Evolutionary conservation across 169 alveolate species (phyloP), one percentile per base, ranked within the genome.

Genomic region (Plasmodium blacklocki): DNA sequence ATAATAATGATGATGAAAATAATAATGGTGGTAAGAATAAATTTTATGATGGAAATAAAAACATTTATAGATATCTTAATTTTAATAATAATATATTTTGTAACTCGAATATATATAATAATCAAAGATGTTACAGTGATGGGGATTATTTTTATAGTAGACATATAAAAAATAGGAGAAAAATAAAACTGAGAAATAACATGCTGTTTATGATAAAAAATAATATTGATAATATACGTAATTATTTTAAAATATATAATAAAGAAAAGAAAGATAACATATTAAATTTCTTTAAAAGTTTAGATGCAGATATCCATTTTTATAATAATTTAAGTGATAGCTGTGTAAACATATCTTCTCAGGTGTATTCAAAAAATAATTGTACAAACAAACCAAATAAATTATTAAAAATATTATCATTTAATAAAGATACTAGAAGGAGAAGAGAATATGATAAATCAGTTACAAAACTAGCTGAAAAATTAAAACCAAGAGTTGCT

Each of bases 371-470:
- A n/a, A 0, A 43, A 14, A 62, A 19, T 15, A 5, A 3, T 1
- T 54, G 45, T 73, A 21, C 12, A 19, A 78, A 78, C 26, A 29
- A 58, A 2, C 23, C 60, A 74, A 68, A 83, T 47, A 83, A 71
- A 39, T 32, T 59, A 70, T 59, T 83, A 3, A 83, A 83, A 58
- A 71, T 83, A 7, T 62, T 83, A 47, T 21, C 70, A 11, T 71
- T 88, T 50, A 72, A 58, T 66, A 94, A 88, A 67, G 96, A 94
- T 26, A 74, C 88, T 15, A 68, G 96, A 29, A 58, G 70, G 14
- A 91, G 94, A 56, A 50, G 96, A 54, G 78, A 66, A 54, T 56
- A 11, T 45, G 73, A 72, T 59, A 94, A 90, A 64, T 94, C 96
- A 1, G 74, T 94, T 1, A 78, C 93, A 21, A 92, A 94, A 39